Conservation (phyloP, 257 asterid genomes). For the Lantana camara region DNA sequence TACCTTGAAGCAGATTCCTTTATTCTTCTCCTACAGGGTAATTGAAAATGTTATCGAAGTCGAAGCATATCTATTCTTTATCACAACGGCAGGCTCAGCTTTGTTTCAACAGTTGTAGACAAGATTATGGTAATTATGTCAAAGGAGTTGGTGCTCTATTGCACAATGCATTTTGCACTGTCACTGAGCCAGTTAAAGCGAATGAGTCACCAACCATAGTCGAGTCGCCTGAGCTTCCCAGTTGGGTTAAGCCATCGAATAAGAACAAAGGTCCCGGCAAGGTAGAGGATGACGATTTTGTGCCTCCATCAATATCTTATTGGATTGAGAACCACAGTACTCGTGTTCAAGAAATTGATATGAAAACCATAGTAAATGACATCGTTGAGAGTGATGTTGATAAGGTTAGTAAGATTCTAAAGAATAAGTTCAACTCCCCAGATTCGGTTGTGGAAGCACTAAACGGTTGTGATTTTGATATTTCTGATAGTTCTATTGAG, state of each 20-base stretch:
- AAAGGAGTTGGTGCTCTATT: conserved; percentile 27
- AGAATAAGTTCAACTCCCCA: conserved; percentile 46
- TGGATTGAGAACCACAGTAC: conserved; percentile 64
- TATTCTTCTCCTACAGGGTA: conserved; percentile 20
- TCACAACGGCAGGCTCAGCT: conserved; percentile 32
- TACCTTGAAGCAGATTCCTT: neutral
- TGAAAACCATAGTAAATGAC: conserved; percentile 34
- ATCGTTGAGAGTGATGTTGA: conserved; percentile 60
- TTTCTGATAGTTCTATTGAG: conserved; percentile 59
- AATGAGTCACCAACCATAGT: conserved; percentile 24
- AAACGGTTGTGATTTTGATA: conserved; percentile 44
- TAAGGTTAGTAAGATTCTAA: conserved; percentile 59
- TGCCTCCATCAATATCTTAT: conserved; percentile 70
- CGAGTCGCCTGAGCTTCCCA: conserved; percentile 85
- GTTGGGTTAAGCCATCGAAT: conserved; percentile 58
- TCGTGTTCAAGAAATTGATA: conserved; percentile 39
- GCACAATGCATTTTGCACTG: conserved; percentile 46
- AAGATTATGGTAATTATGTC: conserved; percentile 22
- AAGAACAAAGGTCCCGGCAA: conserved; percentile 22
- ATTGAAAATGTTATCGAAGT: conserved; percentile 43
- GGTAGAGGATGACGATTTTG: conserved; percentile 61
- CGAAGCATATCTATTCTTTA: conserved; percentile 35
- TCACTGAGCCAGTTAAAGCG: conserved; percentile 32
- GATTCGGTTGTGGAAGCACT: conserved; percentile 53
- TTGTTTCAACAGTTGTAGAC: conserved; percentile 20